Conservation (phyloP, 2,329 filamentous ascomycete species). For the Cercospora citrullina region DNA sequence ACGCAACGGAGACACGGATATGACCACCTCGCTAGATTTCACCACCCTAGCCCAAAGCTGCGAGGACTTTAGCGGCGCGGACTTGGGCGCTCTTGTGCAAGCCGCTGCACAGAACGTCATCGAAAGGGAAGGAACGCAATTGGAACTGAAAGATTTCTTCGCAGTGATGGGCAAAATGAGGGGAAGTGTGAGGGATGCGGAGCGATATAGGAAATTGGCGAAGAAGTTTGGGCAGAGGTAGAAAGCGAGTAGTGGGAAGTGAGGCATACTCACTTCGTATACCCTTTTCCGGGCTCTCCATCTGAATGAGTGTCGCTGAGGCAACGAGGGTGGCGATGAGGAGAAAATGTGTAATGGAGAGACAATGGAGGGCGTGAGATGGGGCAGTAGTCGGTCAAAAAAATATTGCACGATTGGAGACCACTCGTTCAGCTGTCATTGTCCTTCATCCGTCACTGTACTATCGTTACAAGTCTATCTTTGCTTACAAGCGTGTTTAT, state of each 20-base stretch:
- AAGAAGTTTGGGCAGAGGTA: constrained; percentile 34
- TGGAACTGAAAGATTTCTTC: constrained; percentile 52
- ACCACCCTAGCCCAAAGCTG: constrained; percentile 70
- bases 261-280: background rate
- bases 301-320: background rate
- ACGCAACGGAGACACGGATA: background rate
- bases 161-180: constrained; percentile 45
- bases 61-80: constrained; percentile 72
- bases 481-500: background rate
- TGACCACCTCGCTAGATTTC: constrained; percentile 39
- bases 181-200: constrained; percentile 58
- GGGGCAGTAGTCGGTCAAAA: background rate
- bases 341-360: background rate
- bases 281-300: background rate
- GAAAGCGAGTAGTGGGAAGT: background rate
- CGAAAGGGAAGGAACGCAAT: constrained; percentile 46
- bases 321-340: background rate
- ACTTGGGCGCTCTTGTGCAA: constrained; percentile 60
- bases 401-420: background rate
- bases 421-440: background rate
- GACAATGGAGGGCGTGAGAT: background rate
- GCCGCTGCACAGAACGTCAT: constrained; percentile 61
- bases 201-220: constrained; percentile 57
- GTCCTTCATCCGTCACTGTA: background rate
- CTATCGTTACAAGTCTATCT: background rate